These are phyloP conservation scores for Sporothrix phasma DNA, from an alignment of 2,329 filamentous ascomycete species.

Conservation along the genomic window DNA sequence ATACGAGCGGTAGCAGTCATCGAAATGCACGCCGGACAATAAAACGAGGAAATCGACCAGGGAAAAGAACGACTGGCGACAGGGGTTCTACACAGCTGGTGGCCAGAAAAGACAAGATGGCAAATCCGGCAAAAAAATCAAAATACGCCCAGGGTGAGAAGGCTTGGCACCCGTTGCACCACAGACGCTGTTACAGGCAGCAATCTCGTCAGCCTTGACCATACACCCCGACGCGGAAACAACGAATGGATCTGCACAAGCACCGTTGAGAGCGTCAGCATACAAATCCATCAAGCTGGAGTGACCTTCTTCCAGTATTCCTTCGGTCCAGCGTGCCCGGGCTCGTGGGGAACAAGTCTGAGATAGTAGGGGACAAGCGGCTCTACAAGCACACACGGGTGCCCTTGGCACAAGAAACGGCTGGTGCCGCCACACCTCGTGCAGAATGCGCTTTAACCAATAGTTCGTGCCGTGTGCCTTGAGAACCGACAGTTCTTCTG, in stretches of 20 bases:
- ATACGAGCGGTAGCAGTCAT: not conserved
- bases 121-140: no score
- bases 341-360: no score
- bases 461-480: not conserved
- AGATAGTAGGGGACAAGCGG: not conserved
- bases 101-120: not conserved
- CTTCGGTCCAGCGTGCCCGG: no score
- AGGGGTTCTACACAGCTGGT: not conserved
- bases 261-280: not conserved
- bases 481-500: no score
- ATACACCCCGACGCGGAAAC: not conserved
- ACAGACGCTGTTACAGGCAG: not conserved
- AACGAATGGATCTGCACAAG: not conserved
- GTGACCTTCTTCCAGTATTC: no score
- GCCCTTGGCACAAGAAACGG: not conserved
- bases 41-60: not conserved
- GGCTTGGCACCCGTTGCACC: not conserved
- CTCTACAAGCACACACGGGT: not conserved
- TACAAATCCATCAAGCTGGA: no score
- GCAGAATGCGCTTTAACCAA: conserved; percentile 6
- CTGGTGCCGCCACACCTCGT: not conserved
- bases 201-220: not conserved
- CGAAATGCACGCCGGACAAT: not conserved
- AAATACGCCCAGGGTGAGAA: not conserved
- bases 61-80: not conserved